Evolutionary conservation across 2,329 filamentous ascomycete species (phyloP).

Genomic region (Tricladium varicosporioides): DNA sequence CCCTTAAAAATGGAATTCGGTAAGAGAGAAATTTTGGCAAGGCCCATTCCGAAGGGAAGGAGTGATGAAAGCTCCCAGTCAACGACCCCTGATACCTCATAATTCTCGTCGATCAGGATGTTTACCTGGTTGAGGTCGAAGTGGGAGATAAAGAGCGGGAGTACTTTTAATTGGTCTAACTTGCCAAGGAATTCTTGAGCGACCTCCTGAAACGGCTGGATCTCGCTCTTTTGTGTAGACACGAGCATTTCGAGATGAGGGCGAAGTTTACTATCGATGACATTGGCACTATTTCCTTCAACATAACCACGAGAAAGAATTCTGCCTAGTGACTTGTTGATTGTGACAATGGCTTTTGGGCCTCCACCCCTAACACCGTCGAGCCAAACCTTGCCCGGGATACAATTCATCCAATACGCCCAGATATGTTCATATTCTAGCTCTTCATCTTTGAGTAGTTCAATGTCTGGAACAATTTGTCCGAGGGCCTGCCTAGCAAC

Average conservation of each 20-base stretch:
- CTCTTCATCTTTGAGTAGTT: slow-evolving; percentile 15
- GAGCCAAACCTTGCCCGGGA: neutral
- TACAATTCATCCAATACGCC: neutral
- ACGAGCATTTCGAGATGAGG: neutral
- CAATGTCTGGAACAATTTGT: slow-evolving; percentile 21
- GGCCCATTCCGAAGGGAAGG: neutral
- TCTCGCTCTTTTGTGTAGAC: neutral
- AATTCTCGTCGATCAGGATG: neutral
- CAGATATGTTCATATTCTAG: neutral
- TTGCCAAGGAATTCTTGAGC: neutral
- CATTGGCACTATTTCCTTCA: neutral
- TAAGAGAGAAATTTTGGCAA: slow-evolving; percentile 1
- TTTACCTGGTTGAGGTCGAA: slow-evolving; percentile 1
- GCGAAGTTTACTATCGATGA: neutral
- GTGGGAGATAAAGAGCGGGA: slow-evolving; percentile 2
- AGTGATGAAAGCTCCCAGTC: neutral
- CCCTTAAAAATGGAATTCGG: slow-evolving; percentile 1
- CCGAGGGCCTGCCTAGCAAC: slow-evolving; percentile 21
- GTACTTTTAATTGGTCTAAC: neutral
- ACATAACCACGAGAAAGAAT: neutral
- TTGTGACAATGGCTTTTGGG: neutral
- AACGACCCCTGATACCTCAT: slow-evolving; percentile 2
- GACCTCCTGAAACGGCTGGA: neutral
- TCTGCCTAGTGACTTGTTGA: neutral
- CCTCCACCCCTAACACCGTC: neutral